phyloP scores from a whole-genome alignment of 352 stramenopile species.

The Phytophthora citricola region DNA sequence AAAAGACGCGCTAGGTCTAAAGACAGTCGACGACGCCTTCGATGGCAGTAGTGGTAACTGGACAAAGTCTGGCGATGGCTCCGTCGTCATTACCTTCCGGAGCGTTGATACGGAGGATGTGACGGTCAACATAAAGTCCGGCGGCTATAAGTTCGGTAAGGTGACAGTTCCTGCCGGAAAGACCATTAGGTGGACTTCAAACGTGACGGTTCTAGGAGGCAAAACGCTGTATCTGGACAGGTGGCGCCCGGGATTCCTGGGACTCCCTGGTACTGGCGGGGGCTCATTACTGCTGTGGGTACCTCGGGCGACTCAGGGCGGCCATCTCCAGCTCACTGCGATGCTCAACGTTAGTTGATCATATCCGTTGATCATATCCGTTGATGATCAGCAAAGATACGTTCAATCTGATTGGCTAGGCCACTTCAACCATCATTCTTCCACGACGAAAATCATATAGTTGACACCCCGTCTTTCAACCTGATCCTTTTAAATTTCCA shows the following conservation, averaged over 20 bases:
- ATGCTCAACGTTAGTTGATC: conserved; percentile 27
- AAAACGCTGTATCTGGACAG: conserved; percentile 49
- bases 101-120: conserved; percentile 41
- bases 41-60: conserved; percentile 31
- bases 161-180: conserved; percentile 26
- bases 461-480: conserved; percentile 10
- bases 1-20: conserved; percentile 41
- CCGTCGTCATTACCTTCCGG: conserved; percentile 28
- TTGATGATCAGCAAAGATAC: not conserved
- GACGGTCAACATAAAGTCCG: conserved; percentile 42
- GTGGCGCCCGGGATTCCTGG: conserved; percentile 37
- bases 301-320: conserved; percentile 19
- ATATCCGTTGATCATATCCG: not conserved
- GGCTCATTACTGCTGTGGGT: conserved; percentile 41
- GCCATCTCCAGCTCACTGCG: conserved; percentile 20
- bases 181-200: conserved; percentile 31
- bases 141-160: conserved; percentile 28
- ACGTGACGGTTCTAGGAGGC: conserved; percentile 22
- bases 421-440: conserved; percentile 30
- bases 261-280: conserved; percentile 32
- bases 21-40: conserved; percentile 45
- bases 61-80: conserved; percentile 28
- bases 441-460: conserved; percentile 3
- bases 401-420: conserved; percentile 4
- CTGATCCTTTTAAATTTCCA: conserved; percentile 3